These are phyloP conservation scores for Oleoguttula mirabilis DNA, from an alignment of 495 filamentous ascomycete species.

Conservation along the genomic window DNA sequence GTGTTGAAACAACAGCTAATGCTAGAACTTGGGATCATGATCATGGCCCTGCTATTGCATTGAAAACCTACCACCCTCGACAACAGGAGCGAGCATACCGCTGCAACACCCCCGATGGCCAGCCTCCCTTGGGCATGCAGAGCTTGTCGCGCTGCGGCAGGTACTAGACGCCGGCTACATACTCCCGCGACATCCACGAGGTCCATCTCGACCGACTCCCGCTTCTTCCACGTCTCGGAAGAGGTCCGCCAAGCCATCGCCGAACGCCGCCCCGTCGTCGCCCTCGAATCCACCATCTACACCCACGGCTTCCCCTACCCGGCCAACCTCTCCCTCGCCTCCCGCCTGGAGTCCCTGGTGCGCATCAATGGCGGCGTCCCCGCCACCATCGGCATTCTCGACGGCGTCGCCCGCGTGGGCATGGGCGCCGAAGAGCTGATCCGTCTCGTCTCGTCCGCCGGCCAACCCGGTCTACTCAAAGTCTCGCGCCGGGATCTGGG, in stretches of 20 bases:
- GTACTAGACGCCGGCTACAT: no score
- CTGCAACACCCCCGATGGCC: no score
- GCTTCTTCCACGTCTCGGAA: constrained; percentile 60
- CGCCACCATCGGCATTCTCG: constrained; percentile 78
- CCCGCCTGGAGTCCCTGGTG: constrained; percentile 60
- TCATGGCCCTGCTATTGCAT: no score
- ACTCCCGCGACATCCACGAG: no score
- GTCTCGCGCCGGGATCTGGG: constrained; percentile 76
- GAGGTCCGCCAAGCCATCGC: constrained; percentile 69
- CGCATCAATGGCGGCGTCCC: constrained; percentile 73
- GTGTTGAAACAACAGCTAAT: no score
- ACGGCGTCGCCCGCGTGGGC: constrained; percentile 72
- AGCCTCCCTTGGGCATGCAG: no score
- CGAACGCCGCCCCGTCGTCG: constrained; percentile 63
- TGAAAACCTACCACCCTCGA: no score
- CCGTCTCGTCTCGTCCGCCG: constrained; percentile 53
- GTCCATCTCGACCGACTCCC: no score
- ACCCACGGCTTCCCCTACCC: constrained; percentile 80
- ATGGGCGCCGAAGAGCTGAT: constrained; percentile 56
- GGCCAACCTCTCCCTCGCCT: constrained; percentile 60
- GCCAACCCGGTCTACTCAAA: constrained; percentile 54
- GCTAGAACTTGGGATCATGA: no score
- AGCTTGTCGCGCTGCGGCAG: no score
- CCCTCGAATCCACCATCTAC: constrained; percentile 84
- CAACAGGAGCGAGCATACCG: no score